Base-by-base conservation (phyloP, 805 yeast species). In the Kodamaea neixiangensis region DNA sequence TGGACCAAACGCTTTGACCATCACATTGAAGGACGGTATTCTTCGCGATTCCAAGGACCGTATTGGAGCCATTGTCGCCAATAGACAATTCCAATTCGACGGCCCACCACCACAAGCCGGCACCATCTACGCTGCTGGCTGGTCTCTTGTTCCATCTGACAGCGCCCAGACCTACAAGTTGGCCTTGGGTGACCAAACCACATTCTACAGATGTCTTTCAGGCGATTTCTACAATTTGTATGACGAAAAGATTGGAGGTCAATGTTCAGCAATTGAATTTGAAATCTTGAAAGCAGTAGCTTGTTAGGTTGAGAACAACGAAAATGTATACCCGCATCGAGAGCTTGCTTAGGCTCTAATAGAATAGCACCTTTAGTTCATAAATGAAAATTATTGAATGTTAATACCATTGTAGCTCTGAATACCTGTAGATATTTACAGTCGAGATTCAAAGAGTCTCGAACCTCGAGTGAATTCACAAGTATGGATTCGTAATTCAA, bases 181-280 rank as follows among this genome's bases (percentile, higher is more conserved):
- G 62, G 89, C 89, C 31, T 69, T 86, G 54, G 91, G 89, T 70
- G 69, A 72, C 60, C 64, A 69, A 46, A 81, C 81, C 54, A 75
- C 77, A 49, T 86, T 86, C 77, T 86, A 80, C 79, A 86, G 85
- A 73, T 87, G 93, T 75, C 64, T 79, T 58, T 84, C 90, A 35
- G 93, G 93, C 60, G 75, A 75, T 63, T 87, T 87, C 80, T 86
- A 84, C 85, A 87, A 87, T 79, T 73, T 87, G 70, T 87, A 87
- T 71, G 89, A 85, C 66, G 72, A 82, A 67, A 67, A 74, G 57
- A 66, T 83, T 49, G 89, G 85, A 52, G 68, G 64, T 22, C 88
- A 84, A 63, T 86, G 92, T 78, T 64, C 71, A 49, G 76, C 47
- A 22, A 52, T 56, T 22, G 59, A 56, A 48, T 50, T 56, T 46